Evolutionary conservation across 805 yeast species (phyloP), one percentile per base, ranked within the genome.

Genomic region (Hanseniaspora nectarophila): DNA sequence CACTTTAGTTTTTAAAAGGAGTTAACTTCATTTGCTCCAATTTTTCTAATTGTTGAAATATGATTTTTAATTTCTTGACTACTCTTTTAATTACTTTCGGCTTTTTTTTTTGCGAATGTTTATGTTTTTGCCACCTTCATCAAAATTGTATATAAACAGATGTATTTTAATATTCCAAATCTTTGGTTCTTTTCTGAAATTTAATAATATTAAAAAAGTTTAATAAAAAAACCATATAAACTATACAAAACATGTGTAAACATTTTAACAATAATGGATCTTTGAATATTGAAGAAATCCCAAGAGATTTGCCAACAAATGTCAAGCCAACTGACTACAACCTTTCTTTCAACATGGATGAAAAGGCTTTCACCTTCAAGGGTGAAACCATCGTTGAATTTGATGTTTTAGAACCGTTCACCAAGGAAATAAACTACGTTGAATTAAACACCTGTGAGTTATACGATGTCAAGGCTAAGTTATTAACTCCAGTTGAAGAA

Each of bases 291-390:
- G 38, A 46, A 34, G 51, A 46, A 38, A 38, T 46, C 38, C 51
- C 51, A 46, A 48, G 52, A 48, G 52, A 48, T 40, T 76, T 80
- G 55, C 94, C 85, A 59, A 70, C 71, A 45, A 70, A 75, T 50
- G 82, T 88, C 55, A 73, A 73, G 54, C 97, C 98, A 33, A 59
- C 69, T 32, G 85, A 84, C 66, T 90, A 90, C 64, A 76, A 78
- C 51, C 64, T 90, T 31, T 73, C 79, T 16, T 68, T 80, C 50
- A 81, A 80, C 59, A 87, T 94, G 34, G 61, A 71, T 58, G 74
- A 81, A 54, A 71, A 70, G 45, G 73, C 74, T 10, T 80, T 80
- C 71, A 79, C 74, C 53, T 81, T 77, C 59, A 67, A 69, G 44
- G 87, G 86, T 59, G 65, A 63, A 29, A 77, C 73, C 56, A 67